Percentiles rank a stretch among this genome's conserved stretches.
phyloP scores from a whole-genome alignment of 2,329 filamentous ascomycete genomes.

The Emergomyces africanus region DNA sequence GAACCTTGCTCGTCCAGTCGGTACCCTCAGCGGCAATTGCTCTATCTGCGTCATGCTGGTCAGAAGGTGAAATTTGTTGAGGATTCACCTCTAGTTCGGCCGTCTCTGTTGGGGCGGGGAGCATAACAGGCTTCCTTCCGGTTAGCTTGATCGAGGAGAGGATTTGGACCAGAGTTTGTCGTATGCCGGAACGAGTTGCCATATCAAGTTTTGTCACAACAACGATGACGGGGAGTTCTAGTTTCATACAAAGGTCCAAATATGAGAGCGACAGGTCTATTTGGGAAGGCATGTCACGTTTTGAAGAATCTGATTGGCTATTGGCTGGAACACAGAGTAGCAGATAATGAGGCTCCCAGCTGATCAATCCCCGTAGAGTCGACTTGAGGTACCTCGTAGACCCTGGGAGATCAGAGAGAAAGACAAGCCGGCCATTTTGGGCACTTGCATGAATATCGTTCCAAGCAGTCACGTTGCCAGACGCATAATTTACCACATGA shows the following conservation, averaged over 20 bases:
- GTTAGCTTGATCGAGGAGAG: constrained; percentile 65
- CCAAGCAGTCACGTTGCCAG: constrained; percentile 82
- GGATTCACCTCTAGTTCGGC: constrained; percentile 42
- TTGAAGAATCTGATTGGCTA: constrained; percentile 40
- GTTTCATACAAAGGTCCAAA: constrained; percentile 69
- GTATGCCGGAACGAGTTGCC: constrained; percentile 59
- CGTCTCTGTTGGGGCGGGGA: constrained; percentile 36
- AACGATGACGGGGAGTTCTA: constrained; percentile 65
- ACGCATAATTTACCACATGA: constrained; percentile 62
- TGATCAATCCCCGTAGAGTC: constrained; percentile 76
- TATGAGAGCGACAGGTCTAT: constrained; percentile 67
- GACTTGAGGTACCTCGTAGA: constrained; percentile 82
- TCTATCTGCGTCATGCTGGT: constrained; percentile 46
- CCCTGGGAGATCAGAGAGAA: constrained; percentile 84
- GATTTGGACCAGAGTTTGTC: constrained; percentile 57
- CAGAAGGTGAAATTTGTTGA: constrained; percentile 42
- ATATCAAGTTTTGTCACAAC: constrained; percentile 86
- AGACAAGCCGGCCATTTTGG: constrained; percentile 63
- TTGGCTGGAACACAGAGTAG: constrained; percentile 78
- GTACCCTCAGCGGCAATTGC: constrained; percentile 34
- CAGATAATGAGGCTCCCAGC: constrained; percentile 93
- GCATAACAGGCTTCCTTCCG: constrained; percentile 59
- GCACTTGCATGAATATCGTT: constrained; percentile 79
- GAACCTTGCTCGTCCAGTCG: constrained; percentile 46
- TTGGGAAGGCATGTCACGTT: constrained; percentile 31